Evolutionary conservation across 148 eudicot species (phyloP), one percentile per base, ranked within the genome.

Genomic region (Talinum fruticosum): DNA sequence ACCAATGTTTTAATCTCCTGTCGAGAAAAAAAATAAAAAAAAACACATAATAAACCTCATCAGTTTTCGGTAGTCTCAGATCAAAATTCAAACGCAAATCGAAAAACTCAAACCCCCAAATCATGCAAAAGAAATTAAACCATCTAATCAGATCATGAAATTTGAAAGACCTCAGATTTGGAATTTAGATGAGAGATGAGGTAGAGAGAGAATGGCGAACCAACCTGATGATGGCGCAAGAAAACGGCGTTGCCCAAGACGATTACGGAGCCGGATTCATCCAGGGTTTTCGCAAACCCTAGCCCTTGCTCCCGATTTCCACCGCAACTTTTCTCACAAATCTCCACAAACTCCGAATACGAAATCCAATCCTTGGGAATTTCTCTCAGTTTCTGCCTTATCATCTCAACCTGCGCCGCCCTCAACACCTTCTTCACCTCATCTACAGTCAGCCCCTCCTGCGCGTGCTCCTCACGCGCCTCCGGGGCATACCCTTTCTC

Each of bases 151-250:
- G n/a, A n/a, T 28, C 8, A 14, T 49, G 33, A 49, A 13, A 30
- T 33, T 7, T 21, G 24, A 37, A 75, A 14, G 13, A 68, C 19
- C 6, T 51, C 26, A 59, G 64, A 59, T 59, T 10, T 59, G 7
- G 1, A 24, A 59, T 59, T 12, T 16, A 44, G 32, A 18, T 3
- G 12, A 16, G 59, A 1, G 53, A 16, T 8, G 0, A 76, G 1
- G 29, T 18, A 24, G 53, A 21, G 2, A 57, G 41, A 47, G 23
- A 24, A 57, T 2, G 10, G 19, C 59, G 21, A 10, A 80, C 89
- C 81, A 79, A 94, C 99, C 99, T 96, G 87, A 16, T 90, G 92
- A 71, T 97, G 97, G 37, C 87, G 91, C 69, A 96, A 79, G 83
- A 91, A 88, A 45, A 96, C 99, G 29, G 83, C 72, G 44, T 89